A percentile compares a stretch with the other conserved stretches of the same genome.
These are phyloP conservation scores for Martensiomyces pterosporus DNA, from an alignment of 192 early-diverging fungal genomes.

Conservation along the genomic window DNA sequence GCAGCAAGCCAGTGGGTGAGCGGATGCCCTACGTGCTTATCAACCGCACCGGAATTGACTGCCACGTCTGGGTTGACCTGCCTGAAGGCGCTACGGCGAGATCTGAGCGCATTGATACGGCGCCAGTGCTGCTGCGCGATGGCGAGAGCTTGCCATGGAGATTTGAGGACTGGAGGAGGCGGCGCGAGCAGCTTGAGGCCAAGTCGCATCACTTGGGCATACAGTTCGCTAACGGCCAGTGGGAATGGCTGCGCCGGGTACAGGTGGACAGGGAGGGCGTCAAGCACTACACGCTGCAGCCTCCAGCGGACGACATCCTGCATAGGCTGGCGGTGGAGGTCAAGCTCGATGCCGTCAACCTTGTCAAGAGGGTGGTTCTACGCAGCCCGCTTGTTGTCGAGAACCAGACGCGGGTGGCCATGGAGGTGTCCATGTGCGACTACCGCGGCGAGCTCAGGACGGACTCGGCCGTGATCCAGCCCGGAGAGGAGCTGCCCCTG, in stretches of 20 bases:
- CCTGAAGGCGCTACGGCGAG: slow-evolving; percentile 29
- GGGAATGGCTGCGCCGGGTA: slow-evolving; percentile 90
- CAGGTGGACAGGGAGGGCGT: slow-evolving; percentile 86
- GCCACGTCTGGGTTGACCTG: slow-evolving; percentile 83
- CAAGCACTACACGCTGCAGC: slow-evolving; percentile 75
- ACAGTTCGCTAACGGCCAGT: slow-evolving; percentile 77
- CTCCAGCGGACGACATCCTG: slow-evolving; percentile 68
- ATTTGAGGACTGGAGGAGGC: slow-evolving; percentile 95
- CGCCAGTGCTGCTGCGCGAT: slow-evolving; percentile 63
- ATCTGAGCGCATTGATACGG: slow-evolving; percentile 57
- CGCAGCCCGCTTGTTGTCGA: slow-evolving; percentile 78
- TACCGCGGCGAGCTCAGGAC: slow-evolving; percentile 54
- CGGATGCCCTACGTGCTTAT: slow-evolving; percentile 77
- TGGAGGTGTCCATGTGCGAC: slow-evolving; percentile 80
- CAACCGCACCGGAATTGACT: slow-evolving; percentile 88
- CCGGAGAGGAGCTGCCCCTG: slow-evolving; percentile 79
- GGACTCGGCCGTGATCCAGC: slow-evolving; percentile 46
- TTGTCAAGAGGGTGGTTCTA: slow-evolving; percentile 91
- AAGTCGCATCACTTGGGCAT: slow-evolving; percentile 77
- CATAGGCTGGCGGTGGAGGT: slow-evolving; percentile 89
- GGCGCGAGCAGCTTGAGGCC: slow-evolving; percentile 70
- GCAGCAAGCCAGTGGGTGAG: slow-evolving; percentile 26
- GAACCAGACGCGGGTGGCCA: slow-evolving; percentile 71
- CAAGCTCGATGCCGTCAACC: slow-evolving; percentile 63
- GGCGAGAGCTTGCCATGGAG: slow-evolving; percentile 81